Conservation (phyloP, 2,329 filamentous ascomycete genomes). For the Blastomyces emzantsi region DNA sequence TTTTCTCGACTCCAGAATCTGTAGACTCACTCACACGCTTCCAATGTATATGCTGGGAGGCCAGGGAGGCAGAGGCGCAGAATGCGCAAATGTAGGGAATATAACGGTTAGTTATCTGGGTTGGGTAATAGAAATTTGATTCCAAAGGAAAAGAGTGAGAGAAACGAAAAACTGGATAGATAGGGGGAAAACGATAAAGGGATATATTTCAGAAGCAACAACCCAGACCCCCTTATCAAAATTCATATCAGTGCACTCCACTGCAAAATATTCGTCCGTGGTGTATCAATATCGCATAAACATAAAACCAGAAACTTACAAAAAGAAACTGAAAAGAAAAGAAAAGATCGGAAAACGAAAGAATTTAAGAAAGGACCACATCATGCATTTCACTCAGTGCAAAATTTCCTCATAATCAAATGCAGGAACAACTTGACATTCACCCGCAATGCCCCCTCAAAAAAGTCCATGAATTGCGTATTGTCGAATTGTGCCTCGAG, state of each 20-base stretch:
- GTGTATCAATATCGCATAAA: neutral
- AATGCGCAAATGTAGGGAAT: neutral
- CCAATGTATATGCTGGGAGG: neutral
- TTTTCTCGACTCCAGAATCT: neutral
- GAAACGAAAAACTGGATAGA: neutral
- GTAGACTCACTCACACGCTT: neutral
- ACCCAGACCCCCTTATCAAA: too few species aligned
- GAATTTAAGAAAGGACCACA: neutral
- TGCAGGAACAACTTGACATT: constrained; percentile 97
- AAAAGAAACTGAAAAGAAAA: too few species aligned
- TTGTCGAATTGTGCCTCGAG: constrained; percentile 96
- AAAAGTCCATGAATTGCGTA: constrained; percentile 90
- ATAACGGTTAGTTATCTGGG: neutral
- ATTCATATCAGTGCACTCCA: neutral
- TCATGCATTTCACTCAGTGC: constrained; percentile 37
- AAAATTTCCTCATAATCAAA: constrained; percentile 98
- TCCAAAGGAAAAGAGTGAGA: neutral
- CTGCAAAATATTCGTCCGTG: neutral
- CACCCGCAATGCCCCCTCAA: constrained; percentile 75
- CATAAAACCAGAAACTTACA: neutral
- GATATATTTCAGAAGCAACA: neutral
- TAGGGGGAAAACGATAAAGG: neutral
- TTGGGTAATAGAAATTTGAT: neutral
- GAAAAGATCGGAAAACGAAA: neutral
- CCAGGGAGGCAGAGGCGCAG: neutral